Evolutionary conservation across 2,329 filamentous ascomycete genomes (phyloP).

Genomic region (Aspergillus nomiae): DNA sequence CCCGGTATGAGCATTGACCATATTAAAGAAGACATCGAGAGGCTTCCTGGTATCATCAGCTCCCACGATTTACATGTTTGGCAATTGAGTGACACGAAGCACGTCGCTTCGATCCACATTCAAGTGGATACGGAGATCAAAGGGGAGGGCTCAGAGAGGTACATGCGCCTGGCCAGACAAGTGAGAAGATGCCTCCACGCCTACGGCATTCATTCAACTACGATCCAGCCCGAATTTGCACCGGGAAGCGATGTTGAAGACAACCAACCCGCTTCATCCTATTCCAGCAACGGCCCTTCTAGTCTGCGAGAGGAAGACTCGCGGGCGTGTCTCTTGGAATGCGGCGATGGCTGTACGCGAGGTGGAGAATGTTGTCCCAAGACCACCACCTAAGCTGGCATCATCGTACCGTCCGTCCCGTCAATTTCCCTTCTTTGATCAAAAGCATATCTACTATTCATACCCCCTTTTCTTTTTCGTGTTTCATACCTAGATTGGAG

Average conservation of each 20-base stretch:
- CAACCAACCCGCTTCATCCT: slow-evolving; percentile 22
- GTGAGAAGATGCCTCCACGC: slow-evolving; percentile 88
- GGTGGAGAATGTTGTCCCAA: slow-evolving; percentile 46
- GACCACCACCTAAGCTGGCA: slow-evolving; percentile 25
- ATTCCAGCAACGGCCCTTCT: slow-evolving; percentile 20
- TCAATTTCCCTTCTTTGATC: not conserved
- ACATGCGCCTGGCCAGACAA: slow-evolving; percentile 85
- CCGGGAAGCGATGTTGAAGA: slow-evolving; percentile 41
- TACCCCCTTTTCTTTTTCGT: slow-evolving; percentile 4
- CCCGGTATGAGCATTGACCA: slow-evolving; percentile 85
- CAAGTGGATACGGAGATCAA: slow-evolving; percentile 89
- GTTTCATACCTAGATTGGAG: not conserved
- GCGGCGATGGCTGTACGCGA: slow-evolving; percentile 47
- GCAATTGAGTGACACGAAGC: slow-evolving; percentile 93
- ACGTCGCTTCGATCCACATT: slow-evolving; percentile 90
- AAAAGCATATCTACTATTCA: slow-evolving; percentile 11
- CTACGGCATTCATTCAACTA: slow-evolving; percentile 95
- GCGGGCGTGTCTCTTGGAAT: slow-evolving; percentile 49
- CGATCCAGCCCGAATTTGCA: slow-evolving; percentile 87
- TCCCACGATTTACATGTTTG: slow-evolving; percentile 97
- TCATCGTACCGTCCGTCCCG: not conserved
- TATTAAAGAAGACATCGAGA: slow-evolving; percentile 87
- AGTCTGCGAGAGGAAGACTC: slow-evolving; percentile 42
- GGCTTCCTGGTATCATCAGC: slow-evolving; percentile 79
- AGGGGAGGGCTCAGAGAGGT: slow-evolving; percentile 72